Evolutionary conservation across 148 eudicot genomes (phyloP).

Genomic region (Spergularia bocconei): DNA sequence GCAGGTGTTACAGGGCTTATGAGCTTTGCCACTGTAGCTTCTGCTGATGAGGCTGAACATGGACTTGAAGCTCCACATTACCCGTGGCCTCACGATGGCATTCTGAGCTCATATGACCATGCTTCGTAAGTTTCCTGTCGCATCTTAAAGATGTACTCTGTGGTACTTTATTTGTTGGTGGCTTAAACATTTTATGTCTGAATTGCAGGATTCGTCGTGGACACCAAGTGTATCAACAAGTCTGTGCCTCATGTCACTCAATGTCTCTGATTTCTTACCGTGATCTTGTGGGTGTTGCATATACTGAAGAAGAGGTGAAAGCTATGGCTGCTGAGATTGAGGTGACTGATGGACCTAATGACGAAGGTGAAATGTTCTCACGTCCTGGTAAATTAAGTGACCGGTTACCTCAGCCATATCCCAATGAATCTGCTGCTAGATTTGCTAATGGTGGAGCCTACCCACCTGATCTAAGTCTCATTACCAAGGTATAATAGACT

Average conservation of each 20-base stretch:
- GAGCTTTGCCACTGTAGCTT: constrained; percentile 57
- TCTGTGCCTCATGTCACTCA: constrained; percentile 90
- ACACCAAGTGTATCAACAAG: constrained; percentile 87
- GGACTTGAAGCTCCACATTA: constrained; percentile 66
- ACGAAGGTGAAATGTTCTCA: constrained; percentile 88
- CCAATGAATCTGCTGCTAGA: constrained; percentile 86
- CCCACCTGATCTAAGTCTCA: constrained; percentile 96
- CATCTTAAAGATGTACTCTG: background rate
- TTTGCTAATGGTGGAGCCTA: constrained; percentile 99
- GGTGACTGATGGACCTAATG: constrained; percentile 87
- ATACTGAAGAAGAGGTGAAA: constrained; percentile 86
- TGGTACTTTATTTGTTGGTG: background rate
- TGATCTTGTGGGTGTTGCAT: constrained; percentile 87
- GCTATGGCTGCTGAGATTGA: constrained; percentile 91
- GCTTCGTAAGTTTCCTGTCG: constrained; percentile 65
- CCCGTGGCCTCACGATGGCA: constrained; percentile 97
- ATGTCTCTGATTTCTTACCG: constrained; percentile 79
- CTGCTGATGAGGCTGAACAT: constrained; percentile 92
- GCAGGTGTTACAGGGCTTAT: constrained; percentile 69
- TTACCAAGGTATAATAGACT: constrained; percentile 62
- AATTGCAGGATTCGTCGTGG: constrained; percentile 77
- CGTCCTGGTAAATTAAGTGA: constrained; percentile 88
- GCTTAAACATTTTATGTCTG: background rate
- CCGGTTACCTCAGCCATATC: constrained; percentile 72
- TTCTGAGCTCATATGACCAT: constrained; percentile 93